Evolutionary conservation across 768 basidiomycete species (phyloP).

Genomic region (Cystofilobasidium bisporidii): DNA sequence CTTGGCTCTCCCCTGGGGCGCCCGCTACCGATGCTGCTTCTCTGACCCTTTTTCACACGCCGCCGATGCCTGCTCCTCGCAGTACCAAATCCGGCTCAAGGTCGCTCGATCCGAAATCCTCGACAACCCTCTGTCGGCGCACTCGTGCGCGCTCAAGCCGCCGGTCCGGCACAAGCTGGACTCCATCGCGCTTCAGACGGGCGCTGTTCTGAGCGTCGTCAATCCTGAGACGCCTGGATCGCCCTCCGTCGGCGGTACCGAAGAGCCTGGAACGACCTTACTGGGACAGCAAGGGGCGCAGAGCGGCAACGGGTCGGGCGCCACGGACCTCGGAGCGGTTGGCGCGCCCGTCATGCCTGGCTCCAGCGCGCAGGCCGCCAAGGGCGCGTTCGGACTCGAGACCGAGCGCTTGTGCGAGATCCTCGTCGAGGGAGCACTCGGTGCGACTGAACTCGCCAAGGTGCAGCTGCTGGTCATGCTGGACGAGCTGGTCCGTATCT

Average conservation of each 20-base stretch:
- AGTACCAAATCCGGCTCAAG: constrained; percentile 80
- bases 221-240: constrained; percentile 8
- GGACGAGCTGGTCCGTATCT: constrained; percentile 71
- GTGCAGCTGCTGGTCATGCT: constrained; percentile 85
- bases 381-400: constrained; percentile 63
- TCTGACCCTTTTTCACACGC: too few relatives aligned
- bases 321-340: constrained; percentile 22
- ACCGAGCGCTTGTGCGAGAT: constrained; percentile 89
- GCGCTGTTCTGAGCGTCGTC: constrained; percentile 85
- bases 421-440: constrained; percentile 72
- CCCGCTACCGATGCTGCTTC: constrained; percentile 29
- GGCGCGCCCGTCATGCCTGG: constrained; percentile 50
- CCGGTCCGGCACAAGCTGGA: constrained; percentile 79
- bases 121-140: constrained; percentile 48
- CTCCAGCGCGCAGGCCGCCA: constrained; percentile 48
- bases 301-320: constrained; percentile 28
- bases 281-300: constrained; percentile 43
- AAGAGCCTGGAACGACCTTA: background rate
- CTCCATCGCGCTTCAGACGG: constrained; percentile 85
- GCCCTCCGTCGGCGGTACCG: constrained; percentile 1
- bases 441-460: constrained; percentile 82
- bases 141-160: constrained; percentile 65
- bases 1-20: too few relatives aligned
- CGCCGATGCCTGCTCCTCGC: constrained; percentile 23
- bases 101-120: constrained; percentile 88